These are phyloP conservation scores for Macaranga tanarius DNA, from an alignment of 441 rosid species.

Conservation along the genomic window DNA sequence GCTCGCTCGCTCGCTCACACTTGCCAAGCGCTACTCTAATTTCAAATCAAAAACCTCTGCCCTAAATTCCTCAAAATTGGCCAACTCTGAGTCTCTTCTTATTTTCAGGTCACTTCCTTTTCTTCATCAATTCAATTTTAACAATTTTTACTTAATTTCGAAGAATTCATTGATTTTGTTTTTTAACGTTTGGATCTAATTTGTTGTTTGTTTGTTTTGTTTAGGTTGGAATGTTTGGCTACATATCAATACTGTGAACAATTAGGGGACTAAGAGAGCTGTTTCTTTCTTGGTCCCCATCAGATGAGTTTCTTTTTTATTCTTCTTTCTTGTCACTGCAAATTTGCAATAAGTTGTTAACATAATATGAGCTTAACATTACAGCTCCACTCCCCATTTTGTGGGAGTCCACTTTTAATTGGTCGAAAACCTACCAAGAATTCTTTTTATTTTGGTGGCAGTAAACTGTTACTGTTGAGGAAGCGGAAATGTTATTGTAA, in stretches of 20 bases:
- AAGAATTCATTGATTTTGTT: too few species aligned
- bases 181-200: not conserved
- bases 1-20: not conserved
- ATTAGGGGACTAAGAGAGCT: slow-evolving; percentile 58
- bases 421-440: slow-evolving; percentile 23
- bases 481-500: slow-evolving; percentile 42
- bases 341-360: slow-evolving; percentile 31
- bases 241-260: slow-evolving; percentile 13
- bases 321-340: not conserved
- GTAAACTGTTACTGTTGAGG: slow-evolving; percentile 27
- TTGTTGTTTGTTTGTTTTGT: not conserved
- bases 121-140: not conserved
- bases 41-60: too few species aligned
- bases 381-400: slow-evolving; percentile 52
- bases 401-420: slow-evolving; percentile 42
- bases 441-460: slow-evolving; percentile 19
- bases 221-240: slow-evolving; percentile 21
- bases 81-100: not conserved
- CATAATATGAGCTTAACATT: slow-evolving; percentile 35
- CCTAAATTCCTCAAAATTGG: not conserved
- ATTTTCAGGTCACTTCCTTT: not conserved
- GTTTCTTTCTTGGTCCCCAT: slow-evolving; percentile 72
- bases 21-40: too few species aligned
- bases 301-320: slow-evolving; percentile 39
- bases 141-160: too few species aligned